Base-by-base conservation (phyloP, 345 rosid genomes). In the Punica granatum region DNA sequence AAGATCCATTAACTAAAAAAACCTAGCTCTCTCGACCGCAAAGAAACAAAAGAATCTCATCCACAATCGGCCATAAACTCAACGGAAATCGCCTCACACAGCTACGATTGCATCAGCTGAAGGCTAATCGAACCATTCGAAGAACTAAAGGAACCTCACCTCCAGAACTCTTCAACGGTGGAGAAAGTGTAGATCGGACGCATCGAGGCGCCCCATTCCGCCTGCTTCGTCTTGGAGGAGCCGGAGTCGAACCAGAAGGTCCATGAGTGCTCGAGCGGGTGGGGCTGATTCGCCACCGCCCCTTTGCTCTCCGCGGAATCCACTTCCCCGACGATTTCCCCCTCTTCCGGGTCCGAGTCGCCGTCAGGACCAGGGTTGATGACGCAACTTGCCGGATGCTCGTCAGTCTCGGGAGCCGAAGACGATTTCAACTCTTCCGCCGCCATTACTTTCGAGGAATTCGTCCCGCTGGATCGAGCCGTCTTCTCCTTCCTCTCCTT, bases 191-290 rank as follows among this genome's bases (percentile, higher is more conserved):
- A 85, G 39, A 94, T 81, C 63, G 93, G 73, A 69, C 86, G 88
- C 79, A 89, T 80, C 32, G 93, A 79, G 59, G 82, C 85, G n/a
- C 93, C 99, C 98, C 97, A 92, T 39, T 75, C 37, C 56, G 76
- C 56, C 67, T 83, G 93, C 66, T 78, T 92, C 7, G 73, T 48
- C 79, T 84, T 94, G 19, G 80, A 84, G 28, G 75, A 65, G 2
- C 86, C 89, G 62, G 81, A 86, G 68, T 91, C 93, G 63, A 88
- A 92, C 98, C 99, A 92, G 73, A 92, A 89, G 32, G 98, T 92
- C 99, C 98, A 92, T 0, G 84, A 77, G 63, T 92, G 90, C 70
- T 94, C 92, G 19, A 74, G 72, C 23, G 69, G 72, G 41, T 74
- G 77, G 39, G 65, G 32, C 49, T 53, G 26, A 10, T 44, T 48